Evolutionary conservation across 345 rosid genomes (phyloP).

Genomic region (Syzygium aromaticum): DNA sequence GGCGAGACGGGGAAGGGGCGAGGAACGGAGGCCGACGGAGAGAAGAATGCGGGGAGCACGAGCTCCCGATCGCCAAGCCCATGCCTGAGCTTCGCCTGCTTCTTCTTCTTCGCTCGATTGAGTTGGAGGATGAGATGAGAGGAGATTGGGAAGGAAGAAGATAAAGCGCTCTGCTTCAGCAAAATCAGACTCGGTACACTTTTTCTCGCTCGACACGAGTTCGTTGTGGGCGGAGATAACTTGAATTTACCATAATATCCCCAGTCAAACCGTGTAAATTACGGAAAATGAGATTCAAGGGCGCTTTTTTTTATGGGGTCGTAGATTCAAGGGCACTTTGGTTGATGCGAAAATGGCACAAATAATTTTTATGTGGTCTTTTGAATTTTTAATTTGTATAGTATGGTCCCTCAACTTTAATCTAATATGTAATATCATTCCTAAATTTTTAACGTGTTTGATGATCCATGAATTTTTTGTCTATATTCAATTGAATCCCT

Average conservation of each 20-base stretch:
- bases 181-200: not conserved
- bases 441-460: too few species aligned
- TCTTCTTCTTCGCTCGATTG: not conserved
- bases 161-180: not conserved
- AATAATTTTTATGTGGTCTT: too few species aligned
- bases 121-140: not conserved
- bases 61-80: slow-evolving; percentile 41
- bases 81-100: slow-evolving; percentile 4
- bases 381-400: too few species aligned
- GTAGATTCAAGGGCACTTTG: too few species aligned
- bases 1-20: slow-evolving; percentile 8
- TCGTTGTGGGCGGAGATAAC: not conserved
- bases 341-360: too few species aligned
- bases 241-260: not conserved
- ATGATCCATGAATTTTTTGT: too few species aligned
- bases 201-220: not conserved
- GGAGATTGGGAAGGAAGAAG: not conserved
- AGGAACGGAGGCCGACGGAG: slow-evolving; percentile 4
- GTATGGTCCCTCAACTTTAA: too few species aligned
- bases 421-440: too few species aligned
- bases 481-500: too few species aligned
- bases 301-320: too few species aligned
- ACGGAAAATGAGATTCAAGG: not conserved
- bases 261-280: not conserved
- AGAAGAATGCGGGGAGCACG: slow-evolving; percentile 23